These are phyloP conservation scores for Dictyophora rubrovolvata DNA, from an alignment of 768 basidiomycete species.

Conservation along the genomic window DNA sequence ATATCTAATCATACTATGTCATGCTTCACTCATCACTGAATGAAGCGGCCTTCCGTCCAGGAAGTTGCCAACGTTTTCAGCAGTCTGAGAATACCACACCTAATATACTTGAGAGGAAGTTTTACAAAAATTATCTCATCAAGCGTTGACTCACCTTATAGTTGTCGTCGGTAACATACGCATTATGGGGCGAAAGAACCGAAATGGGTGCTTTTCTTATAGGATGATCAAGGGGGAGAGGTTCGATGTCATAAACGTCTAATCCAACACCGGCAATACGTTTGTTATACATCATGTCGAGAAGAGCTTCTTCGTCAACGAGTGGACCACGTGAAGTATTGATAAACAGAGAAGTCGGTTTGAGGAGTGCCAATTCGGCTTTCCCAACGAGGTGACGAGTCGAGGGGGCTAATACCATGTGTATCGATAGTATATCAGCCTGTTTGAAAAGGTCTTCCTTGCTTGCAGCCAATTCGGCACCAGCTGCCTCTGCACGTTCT, in stretches of 20 bases:
- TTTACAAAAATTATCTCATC: background rate
- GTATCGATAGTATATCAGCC: constrained; percentile 53
- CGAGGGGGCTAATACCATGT: constrained; percentile 43
- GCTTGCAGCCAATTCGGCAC: constrained; percentile 36
- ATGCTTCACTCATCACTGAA: background rate
- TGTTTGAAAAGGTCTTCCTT: constrained; percentile 44
- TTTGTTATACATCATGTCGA: constrained; percentile 35
- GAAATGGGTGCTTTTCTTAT: constrained; percentile 42
- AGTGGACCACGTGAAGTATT: constrained; percentile 62
- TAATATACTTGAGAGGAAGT: background rate
- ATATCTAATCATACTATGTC: background rate
- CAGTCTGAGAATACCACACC: background rate
- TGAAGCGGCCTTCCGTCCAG: background rate
- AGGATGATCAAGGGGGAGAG: constrained; percentile 48
- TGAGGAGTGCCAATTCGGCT: constrained; percentile 43
- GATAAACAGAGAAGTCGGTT: constrained; percentile 46
- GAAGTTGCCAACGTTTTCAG: background rate
- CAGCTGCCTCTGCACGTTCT: constrained; percentile 42
- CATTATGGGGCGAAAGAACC: constrained; percentile 52
- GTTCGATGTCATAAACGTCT: constrained; percentile 60
- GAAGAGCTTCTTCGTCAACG: constrained; percentile 47
- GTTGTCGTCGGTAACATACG: constrained; percentile 41
- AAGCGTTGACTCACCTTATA: constrained; percentile 30
- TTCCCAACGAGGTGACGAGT: constrained; percentile 40
- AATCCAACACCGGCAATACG: constrained; percentile 50